Conservation (phyloP, 2,329 filamentous ascomycete genomes). For the Diaporthe sp. region DNA sequence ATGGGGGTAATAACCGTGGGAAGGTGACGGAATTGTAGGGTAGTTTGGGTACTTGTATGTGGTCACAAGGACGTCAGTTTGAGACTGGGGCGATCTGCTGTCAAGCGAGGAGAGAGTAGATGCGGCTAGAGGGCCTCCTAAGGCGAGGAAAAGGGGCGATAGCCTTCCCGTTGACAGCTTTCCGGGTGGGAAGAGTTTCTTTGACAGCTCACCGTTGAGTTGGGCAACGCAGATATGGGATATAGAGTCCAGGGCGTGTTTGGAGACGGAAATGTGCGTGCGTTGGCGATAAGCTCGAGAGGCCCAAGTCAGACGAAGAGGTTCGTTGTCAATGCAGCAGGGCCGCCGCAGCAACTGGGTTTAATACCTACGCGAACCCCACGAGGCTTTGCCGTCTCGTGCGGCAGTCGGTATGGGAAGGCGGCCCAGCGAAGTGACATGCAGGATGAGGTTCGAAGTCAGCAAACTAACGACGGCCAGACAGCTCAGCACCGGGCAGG, state of each 20-base stretch:
- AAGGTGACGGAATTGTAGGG: neutral
- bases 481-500: neutral
- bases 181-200: neutral
- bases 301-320: constrained; percentile 5
- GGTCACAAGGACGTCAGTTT: constrained; percentile 36
- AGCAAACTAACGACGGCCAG: neutral
- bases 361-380: constrained; percentile 8
- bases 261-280: neutral
- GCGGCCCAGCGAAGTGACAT: neutral
- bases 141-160: constrained; percentile 4
- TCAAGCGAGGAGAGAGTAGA: neutral
- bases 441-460: constrained; percentile 13
- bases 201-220: constrained; percentile 10
- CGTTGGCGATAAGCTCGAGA: constrained; percentile 16
- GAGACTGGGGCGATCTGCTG: neutral
- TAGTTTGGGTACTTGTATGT: neutral
- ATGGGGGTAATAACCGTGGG: neutral
- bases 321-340: constrained; percentile 17
- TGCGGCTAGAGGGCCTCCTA: neutral
- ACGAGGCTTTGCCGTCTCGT: constrained; percentile 5
- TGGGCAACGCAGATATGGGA: neutral
- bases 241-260: neutral
- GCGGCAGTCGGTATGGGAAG: constrained; percentile 29
- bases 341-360: neutral
- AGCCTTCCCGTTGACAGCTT: constrained; percentile 9